Conservation (phyloP, 2,329 filamentous ascomycete species). For the Xylariaceae sp. region DNA sequence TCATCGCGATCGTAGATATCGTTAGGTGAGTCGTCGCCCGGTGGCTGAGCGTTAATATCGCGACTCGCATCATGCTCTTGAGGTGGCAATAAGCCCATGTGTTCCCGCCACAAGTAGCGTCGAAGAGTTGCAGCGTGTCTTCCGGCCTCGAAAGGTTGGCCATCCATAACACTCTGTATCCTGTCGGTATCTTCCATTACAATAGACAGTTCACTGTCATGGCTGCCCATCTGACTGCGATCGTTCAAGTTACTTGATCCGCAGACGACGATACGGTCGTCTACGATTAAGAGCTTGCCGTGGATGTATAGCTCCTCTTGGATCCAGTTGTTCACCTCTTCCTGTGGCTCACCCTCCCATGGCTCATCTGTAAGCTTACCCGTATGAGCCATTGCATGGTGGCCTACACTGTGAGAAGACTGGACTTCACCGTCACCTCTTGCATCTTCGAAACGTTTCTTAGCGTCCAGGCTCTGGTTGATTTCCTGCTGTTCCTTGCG, state of each 20-base stretch:
- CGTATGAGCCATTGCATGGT: constrained; percentile 73
- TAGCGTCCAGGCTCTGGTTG: constrained; percentile 42
- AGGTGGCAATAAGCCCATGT: constrained; percentile 73
- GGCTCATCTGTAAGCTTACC: constrained; percentile 61
- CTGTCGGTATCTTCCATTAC: constrained; percentile 79
- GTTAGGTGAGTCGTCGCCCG: constrained; percentile 62
- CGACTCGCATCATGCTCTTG: constrained; percentile 65
- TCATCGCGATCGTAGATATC: constrained; percentile 59
- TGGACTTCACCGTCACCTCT: constrained; percentile 34
- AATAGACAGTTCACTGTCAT: constrained; percentile 87
- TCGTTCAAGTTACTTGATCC: constrained; percentile 92
- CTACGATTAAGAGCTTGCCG: constrained; percentile 82
- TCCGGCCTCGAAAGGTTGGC: constrained; percentile 71
- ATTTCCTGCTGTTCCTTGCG: constrained; percentile 32
- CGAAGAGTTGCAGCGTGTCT: constrained; percentile 78
- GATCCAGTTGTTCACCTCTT: constrained; percentile 83
- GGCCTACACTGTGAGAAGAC: constrained; percentile 57
- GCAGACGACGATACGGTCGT: constrained; percentile 81
- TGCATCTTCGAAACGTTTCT: constrained; percentile 50
- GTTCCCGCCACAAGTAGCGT: constrained; percentile 83
- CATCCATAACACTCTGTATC: constrained; percentile 72
- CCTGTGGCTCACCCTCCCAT: constrained; percentile 72
- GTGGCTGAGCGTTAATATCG: constrained; percentile 72
- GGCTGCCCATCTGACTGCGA: constrained; percentile 78
- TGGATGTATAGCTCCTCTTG: constrained; percentile 97